Evolutionary conservation across 441 rosid species (phyloP).

Genomic region (Pelargonium fulgidum): DNA sequence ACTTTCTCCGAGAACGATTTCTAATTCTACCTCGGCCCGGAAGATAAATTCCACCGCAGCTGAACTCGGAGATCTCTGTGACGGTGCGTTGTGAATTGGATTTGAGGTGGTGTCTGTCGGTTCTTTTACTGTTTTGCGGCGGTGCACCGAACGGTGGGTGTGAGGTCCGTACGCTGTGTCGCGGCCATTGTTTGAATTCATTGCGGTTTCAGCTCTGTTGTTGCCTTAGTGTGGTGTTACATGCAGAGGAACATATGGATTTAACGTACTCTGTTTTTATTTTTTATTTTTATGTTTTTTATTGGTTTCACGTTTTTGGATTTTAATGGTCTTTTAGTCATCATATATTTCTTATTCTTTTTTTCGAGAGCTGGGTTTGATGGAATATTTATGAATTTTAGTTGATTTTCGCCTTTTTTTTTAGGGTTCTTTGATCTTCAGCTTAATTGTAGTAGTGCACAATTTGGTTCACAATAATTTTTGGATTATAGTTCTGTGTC

Average conservation of each 20-base stretch:
- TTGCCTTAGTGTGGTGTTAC: constrained; percentile 7
- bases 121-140: constrained; percentile 4
- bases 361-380: background rate
- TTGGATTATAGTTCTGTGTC: background rate
- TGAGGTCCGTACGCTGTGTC: constrained; percentile 35
- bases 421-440: background rate
- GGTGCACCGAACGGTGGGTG: background rate
- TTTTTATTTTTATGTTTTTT: constrained; percentile 6
- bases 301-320: constrained; percentile 26
- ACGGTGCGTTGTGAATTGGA: background rate
- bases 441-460: background rate
- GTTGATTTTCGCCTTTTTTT: background rate
- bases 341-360: no score
- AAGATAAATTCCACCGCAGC: background rate
- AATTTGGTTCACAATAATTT: background rate
- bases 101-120: background rate
- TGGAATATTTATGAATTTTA: background rate
- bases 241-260: constrained; percentile 14
- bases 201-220: constrained; percentile 22
- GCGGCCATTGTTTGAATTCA: constrained; percentile 40
- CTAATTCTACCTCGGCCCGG: background rate
- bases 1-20: no score
- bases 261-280: background rate
- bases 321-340: background rate
- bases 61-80: background rate